phyloP scores from a whole-genome alignment of 371 early-diverging fungal genomes.

The Mortierella sp. region DNA sequence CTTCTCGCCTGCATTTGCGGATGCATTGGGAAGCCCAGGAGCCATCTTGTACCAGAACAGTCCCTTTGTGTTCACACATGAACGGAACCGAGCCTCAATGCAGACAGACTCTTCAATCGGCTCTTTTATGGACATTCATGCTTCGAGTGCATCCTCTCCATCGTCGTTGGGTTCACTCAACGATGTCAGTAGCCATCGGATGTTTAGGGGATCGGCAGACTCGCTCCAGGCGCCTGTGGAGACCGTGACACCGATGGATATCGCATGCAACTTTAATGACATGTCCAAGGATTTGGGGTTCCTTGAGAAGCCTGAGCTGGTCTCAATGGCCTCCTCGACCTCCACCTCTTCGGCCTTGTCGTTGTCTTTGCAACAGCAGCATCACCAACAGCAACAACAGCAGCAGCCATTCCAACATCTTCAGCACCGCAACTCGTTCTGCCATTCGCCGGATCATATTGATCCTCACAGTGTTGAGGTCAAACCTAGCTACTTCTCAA shows the following conservation, averaged over 20 bases:
- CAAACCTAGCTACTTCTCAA: constrained; percentile 40
- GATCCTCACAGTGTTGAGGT: constrained; percentile 52
- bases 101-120: constrained; percentile 49
- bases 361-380: no score
- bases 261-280: constrained; percentile 34
- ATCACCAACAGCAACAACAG: no score
- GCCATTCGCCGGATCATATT: constrained; percentile 50
- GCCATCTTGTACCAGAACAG: constrained; percentile 46
- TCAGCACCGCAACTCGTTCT: constrained; percentile 23
- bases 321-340: constrained; percentile 10
- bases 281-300: constrained; percentile 33
- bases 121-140: constrained; percentile 49
- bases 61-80: constrained; percentile 52
- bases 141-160: constrained; percentile 46
- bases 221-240: constrained; percentile 38
- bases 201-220: constrained; percentile 44
- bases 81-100: constrained; percentile 47
- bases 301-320: constrained; percentile 31
- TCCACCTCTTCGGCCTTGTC: constrained; percentile 10
- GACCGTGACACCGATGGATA: constrained; percentile 50
- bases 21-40: constrained; percentile 64
- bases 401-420: no score
- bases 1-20: constrained; percentile 76
- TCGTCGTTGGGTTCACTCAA: constrained; percentile 43
- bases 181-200: constrained; percentile 31